phyloP scores from a whole-genome alignment of 2,329 filamentous ascomycete species.

The Colletotrichum noveboracense region DNA sequence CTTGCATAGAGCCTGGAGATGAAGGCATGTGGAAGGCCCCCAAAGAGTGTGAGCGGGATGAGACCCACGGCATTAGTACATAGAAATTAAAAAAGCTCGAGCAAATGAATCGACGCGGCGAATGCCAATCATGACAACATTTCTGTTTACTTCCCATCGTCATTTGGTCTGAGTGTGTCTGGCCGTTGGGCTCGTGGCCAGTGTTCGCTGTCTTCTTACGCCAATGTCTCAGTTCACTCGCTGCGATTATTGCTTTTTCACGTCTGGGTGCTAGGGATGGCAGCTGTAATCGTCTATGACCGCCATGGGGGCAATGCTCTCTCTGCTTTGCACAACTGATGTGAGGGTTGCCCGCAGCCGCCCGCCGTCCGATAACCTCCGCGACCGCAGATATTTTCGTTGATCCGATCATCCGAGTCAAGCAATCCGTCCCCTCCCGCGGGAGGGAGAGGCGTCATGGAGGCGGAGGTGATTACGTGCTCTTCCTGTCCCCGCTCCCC shows the following conservation, averaged over 20 bases:
- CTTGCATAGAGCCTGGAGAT: not conserved
- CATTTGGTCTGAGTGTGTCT: not conserved
- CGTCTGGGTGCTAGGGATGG: not conserved
- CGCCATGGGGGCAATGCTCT: constrained; percentile 5
- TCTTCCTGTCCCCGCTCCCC: not conserved
- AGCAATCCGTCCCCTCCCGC: not conserved
- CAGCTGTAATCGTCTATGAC: not conserved
- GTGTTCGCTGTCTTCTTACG: not conserved
- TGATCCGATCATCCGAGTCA: not conserved
- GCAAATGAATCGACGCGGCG: constrained; percentile 16
- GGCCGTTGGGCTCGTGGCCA: constrained; percentile 13
- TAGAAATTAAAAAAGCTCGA: constrained; percentile 16
- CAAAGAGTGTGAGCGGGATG: not conserved
- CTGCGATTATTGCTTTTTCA: not conserved
- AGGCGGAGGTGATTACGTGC: not conserved
- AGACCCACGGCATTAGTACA: not conserved
- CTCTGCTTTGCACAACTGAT: not conserved
- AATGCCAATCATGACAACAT: constrained; percentile 6
- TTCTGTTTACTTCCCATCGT: not conserved
- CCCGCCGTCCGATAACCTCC: not conserved
- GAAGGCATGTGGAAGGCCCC: not conserved
- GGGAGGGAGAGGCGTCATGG: not conserved
- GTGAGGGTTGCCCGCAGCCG: not conserved
- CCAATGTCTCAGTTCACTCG: not conserved
- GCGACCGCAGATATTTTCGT: not conserved